phyloP scores from a whole-genome alignment of 768 basidiomycete genomes.

The Phaeotremella fagi region DNA sequence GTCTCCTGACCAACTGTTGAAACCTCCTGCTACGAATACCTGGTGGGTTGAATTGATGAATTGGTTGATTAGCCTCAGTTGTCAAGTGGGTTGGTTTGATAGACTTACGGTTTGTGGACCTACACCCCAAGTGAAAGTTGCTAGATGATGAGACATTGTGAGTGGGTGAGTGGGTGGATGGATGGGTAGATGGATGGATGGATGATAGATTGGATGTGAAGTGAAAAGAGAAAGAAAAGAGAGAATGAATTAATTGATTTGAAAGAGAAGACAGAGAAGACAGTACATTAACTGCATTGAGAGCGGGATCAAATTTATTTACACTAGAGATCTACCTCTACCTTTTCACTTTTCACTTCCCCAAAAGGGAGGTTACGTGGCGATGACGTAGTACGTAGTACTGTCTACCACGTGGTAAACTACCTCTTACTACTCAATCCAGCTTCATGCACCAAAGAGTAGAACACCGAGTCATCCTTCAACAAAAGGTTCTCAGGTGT shows the following conservation, averaged over 20 bases:
- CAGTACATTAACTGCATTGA: too few species aligned
- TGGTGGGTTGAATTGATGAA: constrained; percentile 16
- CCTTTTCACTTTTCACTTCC: too few species aligned
- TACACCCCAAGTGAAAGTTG: constrained; percentile 39
- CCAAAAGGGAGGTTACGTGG: neutral
- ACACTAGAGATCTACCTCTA: too few species aligned
- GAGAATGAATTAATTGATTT: neutral
- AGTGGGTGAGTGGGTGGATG: neutral
- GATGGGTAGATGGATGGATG: neutral
- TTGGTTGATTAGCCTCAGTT: neutral
- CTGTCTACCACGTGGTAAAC: too few species aligned
- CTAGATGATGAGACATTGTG: constrained; percentile 12
- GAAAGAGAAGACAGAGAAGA: neutral
- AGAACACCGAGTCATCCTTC: constrained; percentile 25
- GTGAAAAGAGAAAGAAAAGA: neutral
- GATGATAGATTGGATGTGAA: neutral
- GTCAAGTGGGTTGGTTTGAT: neutral
- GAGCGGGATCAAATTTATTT: too few species aligned
- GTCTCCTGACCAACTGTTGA: constrained; percentile 45
- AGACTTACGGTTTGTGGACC: constrained; percentile 35
- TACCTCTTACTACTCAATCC: too few species aligned
- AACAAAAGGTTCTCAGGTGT: constrained; percentile 56
- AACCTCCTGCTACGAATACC: constrained; percentile 45
- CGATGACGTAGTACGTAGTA: constrained; percentile 1
- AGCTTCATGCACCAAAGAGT: constrained; percentile 34